Percentiles rank a stretch among this genome's conserved stretches.
phyloP scores from a whole-genome alignment of 306 rosid genomes.

The Prunus mongolica region DNA sequence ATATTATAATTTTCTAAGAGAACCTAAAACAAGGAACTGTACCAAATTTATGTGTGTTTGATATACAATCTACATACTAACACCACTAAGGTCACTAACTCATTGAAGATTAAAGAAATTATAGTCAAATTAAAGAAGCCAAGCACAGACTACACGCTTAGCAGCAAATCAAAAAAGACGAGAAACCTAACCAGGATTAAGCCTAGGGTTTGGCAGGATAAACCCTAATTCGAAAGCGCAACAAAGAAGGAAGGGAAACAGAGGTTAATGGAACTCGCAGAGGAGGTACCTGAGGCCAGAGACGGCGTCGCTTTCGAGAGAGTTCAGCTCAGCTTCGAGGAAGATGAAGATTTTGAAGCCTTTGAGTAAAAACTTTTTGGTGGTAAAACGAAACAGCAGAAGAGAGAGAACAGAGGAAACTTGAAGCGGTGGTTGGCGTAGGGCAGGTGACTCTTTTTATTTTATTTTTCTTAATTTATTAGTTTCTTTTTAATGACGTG shows the following conservation, averaged over 20 bases:
- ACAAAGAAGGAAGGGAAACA: neutral
- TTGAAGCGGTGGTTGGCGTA: neutral
- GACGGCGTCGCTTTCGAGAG: slow-evolving; percentile 26
- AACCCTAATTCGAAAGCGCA: slow-evolving; percentile 31
- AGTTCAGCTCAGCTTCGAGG: slow-evolving; percentile 9
- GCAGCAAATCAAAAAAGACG: neutral
- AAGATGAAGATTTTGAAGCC: neutral
- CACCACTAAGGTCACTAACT: neutral
- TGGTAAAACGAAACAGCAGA: slow-evolving; percentile 14
- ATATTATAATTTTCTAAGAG: neutral
- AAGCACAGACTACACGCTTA: neutral
- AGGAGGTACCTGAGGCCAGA: slow-evolving; percentile 29
- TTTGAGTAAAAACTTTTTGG: neutral
- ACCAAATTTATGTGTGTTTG: neutral
- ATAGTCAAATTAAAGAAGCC: neutral
- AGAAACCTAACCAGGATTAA: slow-evolving; percentile 5
- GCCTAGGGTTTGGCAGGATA: slow-evolving; percentile 42
- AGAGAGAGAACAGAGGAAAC: neutral
- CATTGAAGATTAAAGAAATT: neutral
- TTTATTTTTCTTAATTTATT: neutral
- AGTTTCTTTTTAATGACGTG: neutral
- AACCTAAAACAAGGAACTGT: neutral
- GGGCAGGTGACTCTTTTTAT: neutral
- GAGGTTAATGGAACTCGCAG: neutral
- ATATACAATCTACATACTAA: neutral